Conservation (phyloP, 2,329 filamentous ascomycete species). For the Cordyceps cateniannulata region DNA sequence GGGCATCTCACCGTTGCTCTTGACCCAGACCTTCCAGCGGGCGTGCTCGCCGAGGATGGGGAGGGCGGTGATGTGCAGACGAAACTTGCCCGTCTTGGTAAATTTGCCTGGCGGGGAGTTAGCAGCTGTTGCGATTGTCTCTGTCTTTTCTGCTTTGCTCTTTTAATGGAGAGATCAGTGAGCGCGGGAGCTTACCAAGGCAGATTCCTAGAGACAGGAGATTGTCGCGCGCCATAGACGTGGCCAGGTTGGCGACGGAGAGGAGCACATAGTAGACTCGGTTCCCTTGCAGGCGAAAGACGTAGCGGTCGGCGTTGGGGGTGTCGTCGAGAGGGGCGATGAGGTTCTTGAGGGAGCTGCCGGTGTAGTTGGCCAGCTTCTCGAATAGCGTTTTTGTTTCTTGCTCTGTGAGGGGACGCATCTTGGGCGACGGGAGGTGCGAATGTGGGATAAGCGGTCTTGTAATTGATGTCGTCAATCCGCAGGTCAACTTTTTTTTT, state of each 20-base stretch:
- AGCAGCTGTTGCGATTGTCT: too few species aligned
- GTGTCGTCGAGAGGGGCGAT: slow-evolving; percentile 66
- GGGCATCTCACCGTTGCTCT: slow-evolving; percentile 93
- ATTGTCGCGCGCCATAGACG: slow-evolving; percentile 72
- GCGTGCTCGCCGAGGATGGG: slow-evolving; percentile 86
- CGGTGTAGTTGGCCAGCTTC: slow-evolving; percentile 92
- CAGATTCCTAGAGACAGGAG: slow-evolving; percentile 86
- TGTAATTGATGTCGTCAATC: not conserved
- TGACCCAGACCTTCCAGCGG: slow-evolving; percentile 95
- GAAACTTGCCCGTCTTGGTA: slow-evolving; percentile 94
- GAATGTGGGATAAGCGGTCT: not conserved
- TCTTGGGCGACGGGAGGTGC: slow-evolving; percentile 32
- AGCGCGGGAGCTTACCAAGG: slow-evolving; percentile 42
- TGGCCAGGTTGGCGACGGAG: slow-evolving; percentile 85
- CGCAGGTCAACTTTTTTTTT: slow-evolving; percentile 1
- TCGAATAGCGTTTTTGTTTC: slow-evolving; percentile 79
- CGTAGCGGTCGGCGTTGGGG: slow-evolving; percentile 67
- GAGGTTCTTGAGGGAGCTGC: slow-evolving; percentile 76
- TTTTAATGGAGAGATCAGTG: too few species aligned
- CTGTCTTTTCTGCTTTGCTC: not conserved
- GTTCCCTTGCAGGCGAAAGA: slow-evolving; percentile 76
- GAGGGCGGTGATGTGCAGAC: slow-evolving; percentile 84
- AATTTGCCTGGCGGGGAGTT: slow-evolving; percentile 61
- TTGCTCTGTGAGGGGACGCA: slow-evolving; percentile 75
- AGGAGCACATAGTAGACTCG: slow-evolving; percentile 90